Conservation (phyloP, 805 yeast species). For the Yarrowia sp. region DNA sequence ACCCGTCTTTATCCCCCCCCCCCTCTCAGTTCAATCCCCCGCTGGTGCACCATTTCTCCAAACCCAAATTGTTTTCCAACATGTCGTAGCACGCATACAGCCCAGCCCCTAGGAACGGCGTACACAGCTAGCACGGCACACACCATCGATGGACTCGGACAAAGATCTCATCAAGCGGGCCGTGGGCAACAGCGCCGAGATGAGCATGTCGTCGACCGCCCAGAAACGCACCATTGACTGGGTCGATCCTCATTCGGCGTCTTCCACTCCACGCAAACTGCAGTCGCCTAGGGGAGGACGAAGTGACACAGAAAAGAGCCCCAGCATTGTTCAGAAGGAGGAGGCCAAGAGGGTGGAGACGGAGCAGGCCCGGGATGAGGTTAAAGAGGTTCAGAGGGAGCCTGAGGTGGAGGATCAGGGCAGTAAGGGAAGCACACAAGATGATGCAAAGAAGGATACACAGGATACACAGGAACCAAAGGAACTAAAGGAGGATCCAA, state of each 20-base stretch:
- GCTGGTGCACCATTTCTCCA: not conserved
- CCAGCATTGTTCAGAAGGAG: not conserved
- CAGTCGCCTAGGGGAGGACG: conserved; percentile 16
- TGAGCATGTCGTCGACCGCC: conserved; percentile 29
- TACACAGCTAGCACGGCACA: not conserved
- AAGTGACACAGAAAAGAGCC: not conserved
- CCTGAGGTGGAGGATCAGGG: no score
- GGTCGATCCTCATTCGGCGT: conserved; percentile 33
- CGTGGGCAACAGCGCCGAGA: conserved; percentile 28
- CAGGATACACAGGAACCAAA: not conserved
- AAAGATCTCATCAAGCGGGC: conserved; percentile 36
- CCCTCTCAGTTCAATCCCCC: not conserved
- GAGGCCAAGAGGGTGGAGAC: conserved; percentile 1
- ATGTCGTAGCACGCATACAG: not conserved
- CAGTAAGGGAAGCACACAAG: no score
- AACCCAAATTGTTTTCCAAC: conserved; percentile 20
- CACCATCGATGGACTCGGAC: conserved; percentile 29
- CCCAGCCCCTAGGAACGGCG: not conserved
- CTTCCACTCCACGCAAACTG: conserved; percentile 27
- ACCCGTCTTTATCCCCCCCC: no score
- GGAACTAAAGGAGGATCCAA: not conserved
- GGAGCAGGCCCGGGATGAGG: conserved; percentile 5
- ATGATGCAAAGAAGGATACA: no score
- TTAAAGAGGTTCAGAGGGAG: no score
- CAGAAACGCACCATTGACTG: conserved; percentile 38